Evolutionary conservation across 225 moss, liverwort and hornwort genomes (phyloP).

Genomic region (Pseudoscleropodium purum): DNA sequence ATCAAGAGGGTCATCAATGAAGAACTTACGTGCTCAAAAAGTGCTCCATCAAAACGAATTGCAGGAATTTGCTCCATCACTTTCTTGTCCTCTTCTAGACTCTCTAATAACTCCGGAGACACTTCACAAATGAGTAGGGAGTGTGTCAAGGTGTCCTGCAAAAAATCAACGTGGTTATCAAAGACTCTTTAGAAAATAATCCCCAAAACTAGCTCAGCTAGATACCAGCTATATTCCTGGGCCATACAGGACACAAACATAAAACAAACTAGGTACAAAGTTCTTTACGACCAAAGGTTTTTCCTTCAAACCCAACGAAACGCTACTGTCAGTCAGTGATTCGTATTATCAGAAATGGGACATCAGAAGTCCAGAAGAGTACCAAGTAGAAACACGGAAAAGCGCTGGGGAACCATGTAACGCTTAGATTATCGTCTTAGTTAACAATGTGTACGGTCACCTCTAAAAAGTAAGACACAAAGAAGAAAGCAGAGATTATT

Average conservation of each 20-base stretch:
- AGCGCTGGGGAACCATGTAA: neutral
- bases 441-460: neutral
- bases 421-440: neutral
- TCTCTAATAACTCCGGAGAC: slow-evolving; percentile 50
- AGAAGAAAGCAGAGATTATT: neutral
- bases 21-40: slow-evolving; percentile 66
- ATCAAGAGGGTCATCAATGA: neutral
- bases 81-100: slow-evolving; percentile 67
- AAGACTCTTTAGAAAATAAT: neutral
- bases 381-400: neutral
- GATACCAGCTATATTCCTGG: neutral
- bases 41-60: slow-evolving; percentile 54
- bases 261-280: neutral
- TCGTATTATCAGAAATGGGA: neutral
- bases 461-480: neutral
- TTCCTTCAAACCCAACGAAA: neutral
- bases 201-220: neutral
- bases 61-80: slow-evolving; percentile 65
- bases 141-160: slow-evolving; percentile 82
- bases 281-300: neutral
- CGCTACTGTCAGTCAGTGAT: neutral
- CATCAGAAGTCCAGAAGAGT: neutral
- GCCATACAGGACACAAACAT: neutral
- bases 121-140: slow-evolving; percentile 75
- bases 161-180: neutral